Evolutionary conservation across 805 yeast species (phyloP).

Genomic region (Grigorovia yakushimaensis): DNA sequence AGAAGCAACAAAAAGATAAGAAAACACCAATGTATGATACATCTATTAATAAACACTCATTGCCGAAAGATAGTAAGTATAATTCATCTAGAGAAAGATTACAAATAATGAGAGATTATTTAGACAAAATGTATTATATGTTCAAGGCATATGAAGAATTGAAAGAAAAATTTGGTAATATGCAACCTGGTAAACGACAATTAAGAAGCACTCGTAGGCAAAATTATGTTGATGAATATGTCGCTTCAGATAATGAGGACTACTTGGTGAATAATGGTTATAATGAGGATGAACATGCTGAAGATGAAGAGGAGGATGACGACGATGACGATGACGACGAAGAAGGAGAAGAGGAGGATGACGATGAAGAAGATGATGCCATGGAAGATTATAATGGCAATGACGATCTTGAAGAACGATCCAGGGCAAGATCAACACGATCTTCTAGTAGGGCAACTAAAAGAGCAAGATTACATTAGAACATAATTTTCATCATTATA

Average conservation of each 20-base stretch:
- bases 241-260: constrained; percentile 8
- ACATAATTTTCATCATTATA: too few relatives aligned
- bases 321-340: constrained; percentile 11
- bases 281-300: constrained; percentile 9
- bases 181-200: constrained; percentile 21
- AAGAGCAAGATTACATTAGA: neutral
- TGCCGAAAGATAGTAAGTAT: constrained; percentile 16
- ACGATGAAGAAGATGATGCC: constrained; percentile 1
- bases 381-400: neutral
- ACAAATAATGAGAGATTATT: constrained; percentile 11
- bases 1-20: neutral
- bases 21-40: neutral
- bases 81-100: constrained; percentile 13
- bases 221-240: constrained; percentile 12
- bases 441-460: too few relatives aligned
- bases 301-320: constrained; percentile 10
- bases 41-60: constrained; percentile 10
- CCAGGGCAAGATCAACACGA: too few relatives aligned
- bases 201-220: constrained; percentile 18
- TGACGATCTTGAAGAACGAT: neutral
- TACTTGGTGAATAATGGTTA: constrained; percentile 1
- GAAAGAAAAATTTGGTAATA: constrained; percentile 43
- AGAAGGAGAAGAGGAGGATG: constrained; percentile 1
- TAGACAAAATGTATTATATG: constrained; percentile 25
- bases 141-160: constrained; percentile 56